Evolutionary conservation across 805 yeast genomes (phyloP), one percentile per base, ranked within the genome.

Genomic region (Tetrapisispora arboricola): DNA sequence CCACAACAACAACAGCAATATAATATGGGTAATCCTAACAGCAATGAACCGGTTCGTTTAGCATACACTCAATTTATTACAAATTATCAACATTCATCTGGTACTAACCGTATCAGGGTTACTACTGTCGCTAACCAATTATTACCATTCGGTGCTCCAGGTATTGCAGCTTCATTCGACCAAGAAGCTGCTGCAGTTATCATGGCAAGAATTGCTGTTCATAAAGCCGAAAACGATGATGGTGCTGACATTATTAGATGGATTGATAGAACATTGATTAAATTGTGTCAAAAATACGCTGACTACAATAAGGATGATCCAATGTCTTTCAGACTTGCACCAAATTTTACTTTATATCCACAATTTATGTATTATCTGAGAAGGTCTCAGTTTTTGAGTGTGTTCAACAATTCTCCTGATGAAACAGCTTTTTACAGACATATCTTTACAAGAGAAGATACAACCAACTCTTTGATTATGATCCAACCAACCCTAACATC

Each of bases 181-280:
- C 96, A 90, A 68, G 96, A 90, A 64, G 95, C 96, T 11, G 95
- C 96, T 4, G 94, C 95, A 10, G 96, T 86, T 2, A 67, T 86
- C 44, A 80, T 88, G 78, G 80, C 95, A 1, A 72, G 96, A 56
- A 73, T 88, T 40, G 88, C 95, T 10, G 86, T 88, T 36, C 81
- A 75, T 71, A 86, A 86, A 62, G 73, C 78, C 11, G 73, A 73
- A 47, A 74, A 81, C 20, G 95, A 87, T 54, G 94, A 85, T 54
- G 90, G 90, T 31, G 87, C 90, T 10, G 96, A 88, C 58, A 82
- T 88, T 25, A 72, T 87, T 55, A 71, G 94, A 61, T 88, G 96
- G 96, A 79, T 85, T 45, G 97, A 90, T 66, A 77, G 94, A 51
- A 82, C 84, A 67, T 70, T 90, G 57, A 85, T 90, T 54, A 77